Evolutionary conservation across 768 basidiomycete species (phyloP), one percentile per base, ranked within the genome.

Genomic region (Rhodotorula paludigena): DNA sequence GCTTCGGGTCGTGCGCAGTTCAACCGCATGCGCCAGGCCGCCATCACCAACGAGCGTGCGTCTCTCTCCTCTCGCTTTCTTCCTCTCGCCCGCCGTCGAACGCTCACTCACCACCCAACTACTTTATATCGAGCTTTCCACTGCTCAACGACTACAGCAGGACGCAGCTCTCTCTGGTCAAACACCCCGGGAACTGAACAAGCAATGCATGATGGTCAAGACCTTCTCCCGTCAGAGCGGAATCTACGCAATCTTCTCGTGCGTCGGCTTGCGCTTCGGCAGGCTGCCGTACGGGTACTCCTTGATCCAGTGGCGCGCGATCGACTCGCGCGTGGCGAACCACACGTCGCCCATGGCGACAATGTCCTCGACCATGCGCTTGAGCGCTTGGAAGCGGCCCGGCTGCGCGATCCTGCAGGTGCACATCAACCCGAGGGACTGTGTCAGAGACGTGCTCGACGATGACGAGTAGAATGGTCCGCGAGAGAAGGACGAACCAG

Each of bases 41-140:
- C 66, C 54, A 76, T 76, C 65, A 74, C 75, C 69, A 94, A 92
- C 81, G 91, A 94, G 81, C 60, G 47, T 48, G n/a, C 47, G 47
- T 48, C 33, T 15, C 32, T 16, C 23, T 6, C 8, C 35, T 91
- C 76, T 89, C 91, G 71, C 90, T 91, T n/a, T n/a, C n/a, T n/a
- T n/a, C n/a, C n/a, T n/a, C n/a, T n/a, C n/a, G n/a, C n/a, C n/a
- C 79, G 90, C 91, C 74, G 91, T 90, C 32, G 9, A 21, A 8
- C 21, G 3, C 36, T 54, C 53, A 25, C 35, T 21, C 20, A 16
- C 15, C n/a, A n/a, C n/a, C n/a, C n/a, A n/a, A n/a, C n/a, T n/a
- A n/a, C n/a, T n/a, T n/a, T n/a, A n/a, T n/a, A n/a, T n/a, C n/a
- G n/a, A n/a, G n/a, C n/a, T n/a, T n/a, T n/a, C n/a, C n/a, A n/a